Evolutionary conservation across 306 rosid species (phyloP).

Genomic region (Alnus rubra): DNA sequence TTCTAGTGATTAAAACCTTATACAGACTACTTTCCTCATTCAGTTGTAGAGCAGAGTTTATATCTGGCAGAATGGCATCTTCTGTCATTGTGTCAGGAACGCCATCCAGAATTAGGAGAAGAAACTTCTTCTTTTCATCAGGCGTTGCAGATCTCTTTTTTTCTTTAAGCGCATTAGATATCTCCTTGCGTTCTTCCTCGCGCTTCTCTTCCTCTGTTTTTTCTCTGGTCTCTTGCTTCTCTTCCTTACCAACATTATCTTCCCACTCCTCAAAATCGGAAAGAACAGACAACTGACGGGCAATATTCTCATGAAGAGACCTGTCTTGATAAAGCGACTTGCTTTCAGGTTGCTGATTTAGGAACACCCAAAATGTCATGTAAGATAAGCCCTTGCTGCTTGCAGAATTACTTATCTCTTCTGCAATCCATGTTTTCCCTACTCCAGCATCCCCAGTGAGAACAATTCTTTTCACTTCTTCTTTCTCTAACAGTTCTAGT

Average conservation of each 20-base stretch:
- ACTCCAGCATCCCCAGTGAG: constrained; percentile 32
- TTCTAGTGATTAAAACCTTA: constrained; percentile 32
- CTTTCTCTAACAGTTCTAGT: not conserved
- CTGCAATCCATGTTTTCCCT: constrained; percentile 32
- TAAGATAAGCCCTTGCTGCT: not conserved
- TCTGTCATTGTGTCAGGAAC: not conserved
- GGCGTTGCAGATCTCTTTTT: not conserved
- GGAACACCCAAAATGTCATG: constrained; percentile 22
- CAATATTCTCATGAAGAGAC: constrained; percentile 11
- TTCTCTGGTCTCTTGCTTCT: too few species aligned
- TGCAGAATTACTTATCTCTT: not conserved
- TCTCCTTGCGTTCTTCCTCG: too few species aligned
- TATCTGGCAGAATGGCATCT: not conserved
- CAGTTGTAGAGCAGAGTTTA: too few species aligned
- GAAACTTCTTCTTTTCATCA: not conserved
- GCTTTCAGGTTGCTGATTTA: constrained; percentile 2
- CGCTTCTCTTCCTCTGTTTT: too few species aligned
- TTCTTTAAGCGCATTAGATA: too few species aligned
- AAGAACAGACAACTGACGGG: constrained; percentile 16
- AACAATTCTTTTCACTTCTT: not conserved
- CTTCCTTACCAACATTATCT: not conserved
- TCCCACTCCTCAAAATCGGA: constrained; percentile 18
- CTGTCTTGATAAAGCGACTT: not conserved
- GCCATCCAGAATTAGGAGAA: constrained; percentile 33
- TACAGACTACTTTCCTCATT: too few species aligned